Evolutionary conservation across 2,329 filamentous ascomycete genomes (phyloP).

Genomic region (Hymenotorrendiella dingleyae): DNA sequence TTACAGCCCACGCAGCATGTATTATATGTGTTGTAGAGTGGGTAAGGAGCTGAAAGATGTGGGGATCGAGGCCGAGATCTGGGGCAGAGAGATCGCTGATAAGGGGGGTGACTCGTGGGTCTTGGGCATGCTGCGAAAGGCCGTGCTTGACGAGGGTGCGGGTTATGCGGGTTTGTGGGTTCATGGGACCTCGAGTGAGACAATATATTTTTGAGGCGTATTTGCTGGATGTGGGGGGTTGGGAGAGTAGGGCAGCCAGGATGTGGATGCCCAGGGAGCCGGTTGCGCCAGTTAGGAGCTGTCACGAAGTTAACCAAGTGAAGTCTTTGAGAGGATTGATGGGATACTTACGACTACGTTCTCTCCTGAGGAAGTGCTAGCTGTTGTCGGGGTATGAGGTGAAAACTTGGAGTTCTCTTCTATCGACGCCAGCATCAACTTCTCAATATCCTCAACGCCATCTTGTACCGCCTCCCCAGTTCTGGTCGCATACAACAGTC

Average conservation of each 20-base stretch:
- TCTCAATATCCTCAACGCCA: constrained; percentile 31
- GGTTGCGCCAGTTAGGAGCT: constrained; percentile 57
- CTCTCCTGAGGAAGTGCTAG: no score
- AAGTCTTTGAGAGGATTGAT: constrained; percentile 42
- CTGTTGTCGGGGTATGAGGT: no score
- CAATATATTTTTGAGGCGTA: no score
- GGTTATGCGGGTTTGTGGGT: no score
- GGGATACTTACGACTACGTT: constrained; percentile 39
- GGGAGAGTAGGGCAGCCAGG: constrained; percentile 51
- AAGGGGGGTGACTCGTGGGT: constrained; percentile 35
- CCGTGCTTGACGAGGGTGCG: no score
- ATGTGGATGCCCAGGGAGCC: constrained; percentile 60
- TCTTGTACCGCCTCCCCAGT: constrained; percentile 32
- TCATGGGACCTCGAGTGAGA: no score
- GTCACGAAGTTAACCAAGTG: constrained; percentile 27
- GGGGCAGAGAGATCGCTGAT: constrained; percentile 34
- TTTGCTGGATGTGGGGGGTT: constrained; percentile 45
- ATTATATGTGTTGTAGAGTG: constrained; percentile 37
- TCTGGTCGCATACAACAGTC: constrained; percentile 38
- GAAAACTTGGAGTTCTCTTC: no score
- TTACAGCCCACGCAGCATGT: constrained; percentile 49
- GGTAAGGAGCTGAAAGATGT: constrained; percentile 26
- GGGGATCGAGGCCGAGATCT: constrained; percentile 34
- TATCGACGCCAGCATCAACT: no score
- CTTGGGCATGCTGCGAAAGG: no score